Conservation (phyloP, 1,284 basidiomycete genomes). For the Tausonia pullulans region DNA sequence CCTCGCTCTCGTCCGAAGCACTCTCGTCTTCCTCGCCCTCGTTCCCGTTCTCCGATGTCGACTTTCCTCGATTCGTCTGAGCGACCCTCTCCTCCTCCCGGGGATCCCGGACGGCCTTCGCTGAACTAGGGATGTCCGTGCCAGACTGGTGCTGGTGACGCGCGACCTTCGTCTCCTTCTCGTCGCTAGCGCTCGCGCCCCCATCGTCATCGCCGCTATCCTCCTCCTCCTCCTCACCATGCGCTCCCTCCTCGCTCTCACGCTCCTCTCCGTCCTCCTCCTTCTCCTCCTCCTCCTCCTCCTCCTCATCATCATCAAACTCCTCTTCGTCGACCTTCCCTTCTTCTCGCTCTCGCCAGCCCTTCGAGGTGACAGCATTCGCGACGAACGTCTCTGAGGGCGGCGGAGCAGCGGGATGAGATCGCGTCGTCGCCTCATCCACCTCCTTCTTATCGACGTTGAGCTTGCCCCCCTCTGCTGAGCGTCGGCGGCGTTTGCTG, state of each 20-base stretch:
- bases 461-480: too few relatives aligned
- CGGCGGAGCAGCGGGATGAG: too few relatives aligned
- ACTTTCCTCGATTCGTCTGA: background rate
- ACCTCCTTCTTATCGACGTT: too few relatives aligned
- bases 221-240: background rate
- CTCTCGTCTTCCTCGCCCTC: conserved; percentile 14
- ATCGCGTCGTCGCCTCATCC: too few relatives aligned
- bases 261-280: background rate
- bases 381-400: too few relatives aligned
- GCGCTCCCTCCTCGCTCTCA: background rate
- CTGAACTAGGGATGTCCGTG: background rate
- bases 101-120: background rate
- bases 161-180: background rate
- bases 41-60: background rate
- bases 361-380: too few relatives aligned
- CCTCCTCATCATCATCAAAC: background rate
- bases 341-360: too few relatives aligned
- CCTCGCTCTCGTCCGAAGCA: conserved; percentile 15
- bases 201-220: background rate
- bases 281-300: background rate
- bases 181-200: background rate
- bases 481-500: too few relatives aligned
- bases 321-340: too few relatives aligned
- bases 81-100: background rate
- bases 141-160: background rate